phyloP scores from a whole-genome alignment of 148 eudicot genomes.

The Rheum nobile region DNA sequence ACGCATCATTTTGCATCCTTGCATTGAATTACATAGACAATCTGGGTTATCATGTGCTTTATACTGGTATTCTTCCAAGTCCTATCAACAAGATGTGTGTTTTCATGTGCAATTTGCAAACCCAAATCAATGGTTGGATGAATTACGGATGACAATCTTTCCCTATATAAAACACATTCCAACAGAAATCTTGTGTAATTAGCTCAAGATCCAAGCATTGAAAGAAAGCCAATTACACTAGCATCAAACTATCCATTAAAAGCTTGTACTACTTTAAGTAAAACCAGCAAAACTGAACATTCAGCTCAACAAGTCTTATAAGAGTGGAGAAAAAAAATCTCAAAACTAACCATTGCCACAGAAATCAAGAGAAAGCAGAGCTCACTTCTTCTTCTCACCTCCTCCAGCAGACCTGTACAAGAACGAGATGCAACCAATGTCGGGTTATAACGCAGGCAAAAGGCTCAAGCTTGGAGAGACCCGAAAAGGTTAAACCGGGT shows the following conservation, averaged over 20 bases:
- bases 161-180: too few species aligned
- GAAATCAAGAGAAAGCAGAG: background rate
- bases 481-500: background rate
- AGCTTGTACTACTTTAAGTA: background rate
- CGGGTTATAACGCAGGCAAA: background rate
- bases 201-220: background rate
- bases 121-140: too few species aligned
- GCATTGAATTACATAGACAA: too few species aligned
- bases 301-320: background rate
- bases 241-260: background rate
- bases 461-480: background rate
- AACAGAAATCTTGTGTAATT: too few species aligned
- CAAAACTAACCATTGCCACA: background rate
- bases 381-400: slow-evolving; percentile 26
- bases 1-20: too few species aligned
- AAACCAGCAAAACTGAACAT: background rate
- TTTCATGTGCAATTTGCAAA: too few species aligned
- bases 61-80: too few species aligned
- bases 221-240: background rate
- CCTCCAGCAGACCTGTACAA: slow-evolving; percentile 21
- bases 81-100: too few species aligned
- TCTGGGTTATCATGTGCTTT: too few species aligned
- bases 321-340: background rate
- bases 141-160: too few species aligned
- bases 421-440: background rate